Conservation (phyloP, 306 rosid genomes). For the Rosa persica region DNA sequence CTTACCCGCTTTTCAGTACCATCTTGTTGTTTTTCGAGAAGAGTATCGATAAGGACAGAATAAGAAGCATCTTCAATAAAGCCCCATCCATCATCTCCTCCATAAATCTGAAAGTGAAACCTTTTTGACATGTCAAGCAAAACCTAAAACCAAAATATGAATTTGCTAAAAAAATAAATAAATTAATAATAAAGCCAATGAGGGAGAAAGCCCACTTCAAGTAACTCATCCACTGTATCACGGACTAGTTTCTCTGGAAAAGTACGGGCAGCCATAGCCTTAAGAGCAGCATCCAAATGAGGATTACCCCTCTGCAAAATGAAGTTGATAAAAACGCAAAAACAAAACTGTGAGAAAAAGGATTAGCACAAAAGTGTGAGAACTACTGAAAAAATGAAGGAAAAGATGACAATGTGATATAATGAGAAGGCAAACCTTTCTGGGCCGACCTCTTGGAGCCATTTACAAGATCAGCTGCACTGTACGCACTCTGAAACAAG, state of each 20-base stretch:
- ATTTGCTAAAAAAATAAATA: neutral
- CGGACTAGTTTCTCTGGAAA: neutral
- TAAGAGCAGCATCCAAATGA: neutral
- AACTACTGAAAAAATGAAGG: neutral
- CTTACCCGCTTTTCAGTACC: neutral
- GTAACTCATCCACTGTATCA: neutral
- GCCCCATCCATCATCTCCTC: constrained; percentile 5
- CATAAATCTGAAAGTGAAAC: neutral
- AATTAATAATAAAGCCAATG: neutral
- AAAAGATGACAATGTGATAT: neutral
- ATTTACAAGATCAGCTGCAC: neutral
- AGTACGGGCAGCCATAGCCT: neutral
- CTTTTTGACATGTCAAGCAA: neutral
- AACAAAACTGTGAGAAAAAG: neutral
- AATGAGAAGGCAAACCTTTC: neutral
- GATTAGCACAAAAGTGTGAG: neutral
- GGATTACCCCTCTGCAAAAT: neutral
- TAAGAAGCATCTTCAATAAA: constrained; percentile 13
- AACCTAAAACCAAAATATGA: neutral
- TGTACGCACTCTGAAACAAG: neutral
- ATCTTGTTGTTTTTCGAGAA: neutral
- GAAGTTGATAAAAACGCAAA: neutral
- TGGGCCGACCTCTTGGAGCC: neutral
- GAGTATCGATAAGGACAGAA: neutral
- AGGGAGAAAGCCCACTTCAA: neutral